These are phyloP conservation scores for Penicillium steckii DNA, from an alignment of 495 filamentous ascomycete species.

Conservation along the genomic window DNA sequence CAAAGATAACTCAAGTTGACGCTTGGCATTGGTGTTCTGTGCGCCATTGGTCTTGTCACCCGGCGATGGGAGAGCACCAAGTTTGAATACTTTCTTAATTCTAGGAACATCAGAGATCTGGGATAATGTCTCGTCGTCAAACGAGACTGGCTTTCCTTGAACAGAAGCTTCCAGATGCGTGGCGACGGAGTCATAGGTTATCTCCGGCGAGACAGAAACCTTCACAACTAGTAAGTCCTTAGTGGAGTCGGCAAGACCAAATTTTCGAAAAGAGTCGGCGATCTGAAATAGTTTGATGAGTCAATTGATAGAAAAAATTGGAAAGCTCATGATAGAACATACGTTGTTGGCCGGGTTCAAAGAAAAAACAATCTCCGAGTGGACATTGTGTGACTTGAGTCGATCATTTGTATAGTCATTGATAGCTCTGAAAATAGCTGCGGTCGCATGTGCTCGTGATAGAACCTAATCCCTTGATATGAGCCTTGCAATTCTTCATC, in stretches of 20 bases:
- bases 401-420: conserved; percentile 60
- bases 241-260: conserved; percentile 73
- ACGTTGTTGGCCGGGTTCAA: conserved; percentile 87
- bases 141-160: conserved; percentile 57
- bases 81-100: conserved; percentile 80
- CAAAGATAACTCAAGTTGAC: conserved; percentile 59
- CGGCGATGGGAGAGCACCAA: conserved; percentile 53
- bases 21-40: conserved; percentile 31
- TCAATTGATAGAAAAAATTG: neutral
- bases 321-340: conserved; percentile 9
- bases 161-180: conserved; percentile 62
- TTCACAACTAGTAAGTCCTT: conserved; percentile 75
- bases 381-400: conserved; percentile 80
- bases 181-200: conserved; percentile 54
- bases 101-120: conserved; percentile 61
- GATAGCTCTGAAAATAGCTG: conserved; percentile 75
- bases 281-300: conserved; percentile 66
- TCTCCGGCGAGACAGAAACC: conserved; percentile 48
- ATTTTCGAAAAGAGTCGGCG: conserved; percentile 82
- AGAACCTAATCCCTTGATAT: conserved; percentile 47
- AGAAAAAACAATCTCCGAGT: conserved; percentile 87
- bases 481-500: neutral
- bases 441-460: conserved; percentile 68
- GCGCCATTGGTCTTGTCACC: conserved; percentile 23
- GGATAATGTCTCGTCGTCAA: conserved; percentile 62